A percentile compares a stretch with the other conserved stretches of the same genome.
phyloP scores from a whole-genome alignment of 192 early-diverging fungal species.

The Geranomyces michiganensis region DNA sequence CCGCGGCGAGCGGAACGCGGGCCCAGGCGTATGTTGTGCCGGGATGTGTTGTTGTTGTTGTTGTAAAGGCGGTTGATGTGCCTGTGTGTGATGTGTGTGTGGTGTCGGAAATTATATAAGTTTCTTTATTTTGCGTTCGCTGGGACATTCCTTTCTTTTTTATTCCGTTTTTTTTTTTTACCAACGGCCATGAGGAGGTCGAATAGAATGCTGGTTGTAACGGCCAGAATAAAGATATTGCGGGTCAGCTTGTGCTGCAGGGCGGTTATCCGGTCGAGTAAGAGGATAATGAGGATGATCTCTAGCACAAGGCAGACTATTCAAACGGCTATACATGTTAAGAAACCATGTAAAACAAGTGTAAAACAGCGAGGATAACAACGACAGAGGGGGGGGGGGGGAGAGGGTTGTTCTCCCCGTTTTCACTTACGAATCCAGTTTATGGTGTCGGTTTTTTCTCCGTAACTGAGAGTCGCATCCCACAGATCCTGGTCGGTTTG shows the following conservation, averaged over 20 bases:
- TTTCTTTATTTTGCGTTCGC: no score
- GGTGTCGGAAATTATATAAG: no score
- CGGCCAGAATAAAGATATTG: not conserved
- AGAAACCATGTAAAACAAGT: no score
- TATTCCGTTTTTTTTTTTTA: no score
- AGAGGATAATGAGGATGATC: not conserved
- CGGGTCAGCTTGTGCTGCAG: not conserved
- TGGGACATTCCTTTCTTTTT: no score
- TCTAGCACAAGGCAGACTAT: not conserved
- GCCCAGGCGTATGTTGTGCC: not conserved
- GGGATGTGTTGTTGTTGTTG: not conserved
- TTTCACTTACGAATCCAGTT: no score
- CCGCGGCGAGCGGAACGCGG: not conserved
- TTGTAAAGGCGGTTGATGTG: no score
- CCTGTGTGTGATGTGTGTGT: no score
- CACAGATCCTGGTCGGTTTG: no score
- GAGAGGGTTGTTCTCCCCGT: not conserved
- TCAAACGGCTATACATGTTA: no score
- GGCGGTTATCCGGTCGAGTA: conserved; percentile 2
- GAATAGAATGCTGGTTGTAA: not conserved
- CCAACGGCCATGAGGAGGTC: not conserved
- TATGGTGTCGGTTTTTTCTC: no score
- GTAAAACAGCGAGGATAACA: not conserved
- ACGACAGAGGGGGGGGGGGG: not conserved
- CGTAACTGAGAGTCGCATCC: no score